Base-by-base conservation (phyloP, 495 filamentous ascomycete genomes). In the Aspergillus affinis region DNA sequence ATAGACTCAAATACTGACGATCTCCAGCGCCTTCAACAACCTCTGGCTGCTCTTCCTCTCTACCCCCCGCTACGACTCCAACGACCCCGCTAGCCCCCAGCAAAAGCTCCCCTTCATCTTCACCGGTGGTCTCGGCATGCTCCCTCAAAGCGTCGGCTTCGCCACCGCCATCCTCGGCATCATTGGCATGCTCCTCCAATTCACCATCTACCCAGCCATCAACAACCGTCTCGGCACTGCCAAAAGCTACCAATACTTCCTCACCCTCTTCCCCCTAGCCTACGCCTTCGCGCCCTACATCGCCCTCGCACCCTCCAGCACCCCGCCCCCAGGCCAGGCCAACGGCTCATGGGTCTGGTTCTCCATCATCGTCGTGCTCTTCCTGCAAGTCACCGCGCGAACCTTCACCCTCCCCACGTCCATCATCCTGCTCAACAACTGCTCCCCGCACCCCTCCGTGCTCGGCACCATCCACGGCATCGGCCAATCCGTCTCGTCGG, bases 1-100 rank as follows among this genome's bases (percentile, higher is more conserved):
- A 18, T 27, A 51, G 13, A 19, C 18, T 13, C 26, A 30, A 3
- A 21, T 12, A 18, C 18, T 27, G 4, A 21, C 61, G 60, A 18
- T 56, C 23, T 8, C 4, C 21, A 72, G 88, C 60, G 90, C 90
- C 48, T 94, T 93, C 80, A 90, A 90, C 72, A 88, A 86, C 52
- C 81, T 93, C 49, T 93, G 89, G 90, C 88, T 90, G 60, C 81
- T 91, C 58, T 93, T 92, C 79, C 86, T 96, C 59, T 91, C 88
- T 0, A 90, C 90, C 0, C 88, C 90, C 0, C 88, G 90, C 36
- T 87, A 86, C 62, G 81, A 89, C 60, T 60, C 76, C 13, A 72
- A 75, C 44, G 70, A 80, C 58, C 71, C 80, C 7, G 64, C 68
- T 30, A 72, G 71, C 50, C 77, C 78, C 6, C 67, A 67, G 10